Base-by-base conservation (phyloP, 1,139 yeast species). In the Geotrichum macrosporum region DNA sequence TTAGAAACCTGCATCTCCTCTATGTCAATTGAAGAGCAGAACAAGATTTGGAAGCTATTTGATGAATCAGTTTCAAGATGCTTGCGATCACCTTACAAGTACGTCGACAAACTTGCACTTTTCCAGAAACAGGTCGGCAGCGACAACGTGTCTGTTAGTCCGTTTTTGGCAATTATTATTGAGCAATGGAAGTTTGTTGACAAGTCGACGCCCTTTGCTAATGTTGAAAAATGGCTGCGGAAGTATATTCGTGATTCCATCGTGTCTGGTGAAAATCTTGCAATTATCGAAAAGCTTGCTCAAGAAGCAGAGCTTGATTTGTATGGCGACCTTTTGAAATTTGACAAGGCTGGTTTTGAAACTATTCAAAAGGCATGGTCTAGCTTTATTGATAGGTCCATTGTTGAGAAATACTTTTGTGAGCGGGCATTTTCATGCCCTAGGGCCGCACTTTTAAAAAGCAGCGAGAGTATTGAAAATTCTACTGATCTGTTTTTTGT, bases 31-130 rank as follows among this genome's bases (percentile, higher is more conserved):
- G 37, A 35, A 2, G 57, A 54, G 21, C 53, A 51, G 29, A 53
- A 39, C 4, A 55, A 56, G 36, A 57, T 80, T 12, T 83, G 87
- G 82, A 69, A 69, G 13, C 63, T 86, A 33, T 55, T 89, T 13
- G 95, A 88, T 60, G 94, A 88, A 61, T 70, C 84, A 0, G 73
- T 86, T 22, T 71, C 87, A 1, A 74, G 96, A 55, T 73, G 81
- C 51, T 73, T 83, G 46, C 74, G 78, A 51, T 68, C 86, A 1
- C 96, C 96, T 0, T 92, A 83, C 66, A 87, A 84, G 60, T 89
- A 87, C 56, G 74, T 86, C 46, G 97, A 89, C 60, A 59, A 72
- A 50, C 72, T 85, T 1, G 76, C 75, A 44, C 57, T 62, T 2
- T 62, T 63, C 12, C 44, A 52, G 32, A 44, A 41, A 15, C 27